Percentiles rank a stretch among this genome's conserved stretches.
Evolutionary conservation across 2,329 filamentous ascomycete species (phyloP).

Genomic region (Arthrobotrys megalospora): DNA sequence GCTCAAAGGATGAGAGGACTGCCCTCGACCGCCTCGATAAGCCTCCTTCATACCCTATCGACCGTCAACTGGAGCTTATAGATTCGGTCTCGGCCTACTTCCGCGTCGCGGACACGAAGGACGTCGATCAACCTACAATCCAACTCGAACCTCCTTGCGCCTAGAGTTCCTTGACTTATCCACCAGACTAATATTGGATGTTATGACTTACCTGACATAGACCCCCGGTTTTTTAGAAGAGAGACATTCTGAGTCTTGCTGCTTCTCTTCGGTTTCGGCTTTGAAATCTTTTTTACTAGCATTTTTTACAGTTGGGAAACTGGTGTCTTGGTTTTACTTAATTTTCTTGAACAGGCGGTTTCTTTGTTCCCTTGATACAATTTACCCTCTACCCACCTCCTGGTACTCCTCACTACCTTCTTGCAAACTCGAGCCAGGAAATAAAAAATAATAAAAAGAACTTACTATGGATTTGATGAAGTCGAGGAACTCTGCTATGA

Average conservation of each 20-base stretch:
- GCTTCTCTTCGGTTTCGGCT: neutral
- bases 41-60: constrained; percentile 41
- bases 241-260: neutral
- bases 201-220: neutral
- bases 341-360: neutral
- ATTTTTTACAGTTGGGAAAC: too few relatives aligned
- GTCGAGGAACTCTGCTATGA: neutral
- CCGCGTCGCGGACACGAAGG: neutral
- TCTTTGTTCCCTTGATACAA: neutral
- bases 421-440: too few relatives aligned
- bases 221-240: neutral
- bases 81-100: constrained; percentile 12
- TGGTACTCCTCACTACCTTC: neutral
- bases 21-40: constrained; percentile 33
- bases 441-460: neutral
- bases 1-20: neutral
- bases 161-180: neutral
- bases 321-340: neutral
- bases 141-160: neutral
- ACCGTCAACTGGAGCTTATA: constrained; percentile 49
- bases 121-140: neutral
- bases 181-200: neutral
- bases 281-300: neutral
- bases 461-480: neutral
- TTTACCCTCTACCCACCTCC: neutral